Conservation (phyloP, 768 basidiomycete genomes). For the Xanthoconium purpureum region DNA sequence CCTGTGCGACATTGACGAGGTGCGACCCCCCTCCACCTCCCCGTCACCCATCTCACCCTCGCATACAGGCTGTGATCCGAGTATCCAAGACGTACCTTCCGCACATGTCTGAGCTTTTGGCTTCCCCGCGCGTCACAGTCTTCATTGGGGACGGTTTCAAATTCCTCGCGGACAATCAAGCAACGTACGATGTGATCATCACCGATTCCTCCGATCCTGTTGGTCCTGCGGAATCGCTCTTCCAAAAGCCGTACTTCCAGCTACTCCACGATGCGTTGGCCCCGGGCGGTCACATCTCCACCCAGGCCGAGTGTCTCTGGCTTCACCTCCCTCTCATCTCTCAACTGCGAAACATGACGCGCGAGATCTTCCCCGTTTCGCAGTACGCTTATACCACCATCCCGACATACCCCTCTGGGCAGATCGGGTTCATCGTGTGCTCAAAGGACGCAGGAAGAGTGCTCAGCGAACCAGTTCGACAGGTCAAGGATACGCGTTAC, state of each 20-base stretch:
- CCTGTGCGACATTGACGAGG: constrained; percentile 97
- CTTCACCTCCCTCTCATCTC: constrained; percentile 86
- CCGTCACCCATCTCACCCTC: background rate
- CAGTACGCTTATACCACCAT: constrained; percentile 96
- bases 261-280: constrained; percentile 87
- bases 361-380: constrained; percentile 70
- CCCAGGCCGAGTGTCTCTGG: constrained; percentile 96
- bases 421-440: constrained; percentile 92
- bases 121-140: constrained; percentile 77
- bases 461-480: constrained; percentile 69
- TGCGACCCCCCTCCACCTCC: constrained; percentile 24
- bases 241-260: constrained; percentile 96
- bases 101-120: constrained; percentile 85
- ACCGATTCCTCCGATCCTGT: constrained; percentile 99
- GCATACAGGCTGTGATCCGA: constrained; percentile 77
- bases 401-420: constrained; percentile 97
- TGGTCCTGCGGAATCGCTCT: constrained; percentile 90
- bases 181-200: constrained; percentile 94
- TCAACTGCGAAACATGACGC: constrained; percentile 65
- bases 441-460: constrained; percentile 72
- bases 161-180: constrained; percentile 85
- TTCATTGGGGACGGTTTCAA: constrained; percentile 95
- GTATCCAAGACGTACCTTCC: constrained; percentile 93
- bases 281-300: constrained; percentile 89
- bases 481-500: constrained; percentile 71